phyloP scores from a whole-genome alignment of 2,329 filamentous ascomycete genomes.

The Metarhizium guizhouense region DNA sequence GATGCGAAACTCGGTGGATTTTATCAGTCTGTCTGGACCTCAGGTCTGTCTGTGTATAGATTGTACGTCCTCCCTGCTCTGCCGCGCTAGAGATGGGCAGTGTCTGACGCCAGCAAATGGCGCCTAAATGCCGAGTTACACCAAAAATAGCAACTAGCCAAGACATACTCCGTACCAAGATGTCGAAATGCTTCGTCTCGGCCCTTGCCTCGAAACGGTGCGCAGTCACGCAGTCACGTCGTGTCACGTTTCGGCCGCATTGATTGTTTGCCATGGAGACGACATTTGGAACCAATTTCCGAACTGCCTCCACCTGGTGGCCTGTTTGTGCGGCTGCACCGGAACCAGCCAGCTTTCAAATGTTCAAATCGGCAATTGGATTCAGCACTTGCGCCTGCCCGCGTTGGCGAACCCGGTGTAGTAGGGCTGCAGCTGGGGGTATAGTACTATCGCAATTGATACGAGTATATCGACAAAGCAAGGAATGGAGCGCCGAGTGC shows the following conservation, averaged over 20 bases:
- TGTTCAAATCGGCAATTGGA: not conserved
- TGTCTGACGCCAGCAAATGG: no score
- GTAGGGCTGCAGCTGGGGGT: not conserved
- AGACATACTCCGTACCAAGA: not conserved
- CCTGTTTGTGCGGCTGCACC: not conserved
- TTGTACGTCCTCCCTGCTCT: no score
- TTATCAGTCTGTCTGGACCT: not conserved
- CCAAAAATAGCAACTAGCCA: not conserved
- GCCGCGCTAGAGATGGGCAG: no score
- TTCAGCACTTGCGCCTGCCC: not conserved
- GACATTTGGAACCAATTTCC: not conserved
- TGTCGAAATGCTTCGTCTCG: not conserved
- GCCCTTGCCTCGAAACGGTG: not conserved
- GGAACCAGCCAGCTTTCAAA: not conserved
- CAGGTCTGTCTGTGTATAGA: no score
- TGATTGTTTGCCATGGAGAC: not conserved
- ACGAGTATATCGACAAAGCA: no score
- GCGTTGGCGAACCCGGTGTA: not conserved
- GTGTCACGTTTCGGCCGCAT: not conserved
- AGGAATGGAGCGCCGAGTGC: not conserved
- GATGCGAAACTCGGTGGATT: not conserved
- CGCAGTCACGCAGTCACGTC: not conserved
- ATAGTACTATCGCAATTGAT: not conserved
- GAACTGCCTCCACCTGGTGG: not conserved
- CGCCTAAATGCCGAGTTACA: no score